Evolutionary conservation across 352 stramenopile species (phyloP).

Genomic region (Plasmopara halstedii): DNA sequence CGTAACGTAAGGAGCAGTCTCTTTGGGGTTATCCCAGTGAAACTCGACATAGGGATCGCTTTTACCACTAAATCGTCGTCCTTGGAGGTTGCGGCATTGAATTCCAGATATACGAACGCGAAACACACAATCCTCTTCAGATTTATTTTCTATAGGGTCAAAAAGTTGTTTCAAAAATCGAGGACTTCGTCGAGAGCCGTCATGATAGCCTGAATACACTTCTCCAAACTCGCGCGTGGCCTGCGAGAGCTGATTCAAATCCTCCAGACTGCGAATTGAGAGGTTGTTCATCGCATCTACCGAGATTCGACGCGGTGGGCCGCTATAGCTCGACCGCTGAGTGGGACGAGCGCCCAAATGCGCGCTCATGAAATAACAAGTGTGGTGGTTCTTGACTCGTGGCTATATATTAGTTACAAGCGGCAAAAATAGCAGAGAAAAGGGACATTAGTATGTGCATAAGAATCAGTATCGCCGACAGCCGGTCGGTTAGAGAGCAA

Average conservation of each 20-base stretch:
- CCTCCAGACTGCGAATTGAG: slow-evolving; percentile 36
- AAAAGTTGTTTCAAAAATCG: slow-evolving; percentile 67
- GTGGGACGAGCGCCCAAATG: slow-evolving; percentile 18
- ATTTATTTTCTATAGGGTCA: slow-evolving; percentile 47
- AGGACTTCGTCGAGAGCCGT: slow-evolving; percentile 33
- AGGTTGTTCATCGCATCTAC: slow-evolving; percentile 31
- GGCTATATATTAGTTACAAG: not conserved
- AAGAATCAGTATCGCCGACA: not conserved
- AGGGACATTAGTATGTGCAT: not conserved
- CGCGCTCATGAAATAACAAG: slow-evolving; percentile 9
- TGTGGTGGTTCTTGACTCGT: slow-evolving; percentile 12
- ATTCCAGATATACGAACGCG: slow-evolving; percentile 81
- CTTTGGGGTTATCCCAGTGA: slow-evolving; percentile 72
- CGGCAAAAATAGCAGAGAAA: not conserved
- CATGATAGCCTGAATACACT: slow-evolving; percentile 37
- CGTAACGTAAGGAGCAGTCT: slow-evolving; percentile 64
- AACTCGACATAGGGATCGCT: slow-evolving; percentile 86
- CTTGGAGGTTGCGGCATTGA: slow-evolving; percentile 82
- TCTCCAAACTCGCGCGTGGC: slow-evolving; percentile 73
- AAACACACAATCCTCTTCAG: slow-evolving; percentile 70
- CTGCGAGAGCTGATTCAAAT: slow-evolving; percentile 66
- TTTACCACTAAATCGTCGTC: slow-evolving; percentile 72
- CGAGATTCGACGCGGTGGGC: slow-evolving; percentile 39
- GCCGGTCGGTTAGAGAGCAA: not conserved
- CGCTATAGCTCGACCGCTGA: slow-evolving; percentile 30